Conservation (phyloP, 257 asterid genomes). For the Scutellaria baicalensis region DNA sequence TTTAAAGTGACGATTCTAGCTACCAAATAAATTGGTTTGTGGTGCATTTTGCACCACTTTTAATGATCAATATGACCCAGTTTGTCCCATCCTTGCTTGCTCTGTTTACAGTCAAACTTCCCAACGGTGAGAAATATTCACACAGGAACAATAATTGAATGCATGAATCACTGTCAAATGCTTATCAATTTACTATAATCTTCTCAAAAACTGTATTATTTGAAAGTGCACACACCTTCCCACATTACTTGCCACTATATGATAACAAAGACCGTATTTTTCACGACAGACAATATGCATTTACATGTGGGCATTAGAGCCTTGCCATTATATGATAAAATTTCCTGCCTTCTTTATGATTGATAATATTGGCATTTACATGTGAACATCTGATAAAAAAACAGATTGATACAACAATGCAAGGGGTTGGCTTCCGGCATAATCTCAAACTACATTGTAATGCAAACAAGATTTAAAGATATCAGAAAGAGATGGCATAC, state of each 20-base stretch:
- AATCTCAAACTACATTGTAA: not conserved
- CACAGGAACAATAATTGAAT: not conserved
- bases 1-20: not conserved
- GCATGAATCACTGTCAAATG: not conserved
- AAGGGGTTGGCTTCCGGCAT: not conserved
- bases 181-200: not conserved
- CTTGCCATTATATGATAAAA: not conserved
- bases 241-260: not conserved
- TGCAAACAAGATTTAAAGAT: not conserved
- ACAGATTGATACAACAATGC: no score
- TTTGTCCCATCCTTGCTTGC: not conserved
- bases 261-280: no score
- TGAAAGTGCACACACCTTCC: not conserved
- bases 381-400: not conserved
- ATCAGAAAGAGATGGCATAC: slow-evolving; percentile 30
- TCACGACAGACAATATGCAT: no score
- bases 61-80: not conserved
- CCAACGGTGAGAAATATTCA: not conserved
- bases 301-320: no score
- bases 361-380: not conserved
- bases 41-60: not conserved
- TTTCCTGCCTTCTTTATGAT: not conserved
- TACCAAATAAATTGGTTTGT: not conserved
- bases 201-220: not conserved
- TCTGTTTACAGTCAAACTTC: not conserved